A percentile compares a stretch with the other conserved stretches of the same genome.
These are phyloP conservation scores for Cladosporium austrohemisphaericum DNA, from an alignment of 2,329 filamentous ascomycete genomes.

Conservation along the genomic window DNA sequence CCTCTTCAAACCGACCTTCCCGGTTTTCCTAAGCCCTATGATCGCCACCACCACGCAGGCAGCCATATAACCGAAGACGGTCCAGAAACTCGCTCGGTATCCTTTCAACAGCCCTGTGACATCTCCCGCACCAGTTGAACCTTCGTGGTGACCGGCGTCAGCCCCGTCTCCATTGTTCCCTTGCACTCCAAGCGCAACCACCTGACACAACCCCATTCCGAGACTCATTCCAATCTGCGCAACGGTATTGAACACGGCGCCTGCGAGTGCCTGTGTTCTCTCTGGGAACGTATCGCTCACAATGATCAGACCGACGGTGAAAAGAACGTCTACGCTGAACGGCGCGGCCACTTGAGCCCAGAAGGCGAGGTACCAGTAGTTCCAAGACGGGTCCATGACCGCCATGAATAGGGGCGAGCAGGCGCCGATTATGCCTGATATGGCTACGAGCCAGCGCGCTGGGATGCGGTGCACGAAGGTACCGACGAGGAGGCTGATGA, in stretches of 20 bases:
- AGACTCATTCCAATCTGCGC: conserved; percentile 43
- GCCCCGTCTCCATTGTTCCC: neutral
- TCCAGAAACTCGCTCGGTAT: conserved; percentile 41
- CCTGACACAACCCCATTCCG: conserved; percentile 25
- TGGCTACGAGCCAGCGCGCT: conserved; percentile 23
- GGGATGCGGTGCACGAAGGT: conserved; percentile 18
- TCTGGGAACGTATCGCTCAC: conserved; percentile 29
- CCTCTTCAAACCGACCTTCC: conserved; percentile 39
- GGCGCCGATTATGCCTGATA: conserved; percentile 18
- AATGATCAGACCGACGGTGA: conserved; percentile 6
- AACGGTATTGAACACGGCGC: conserved; percentile 46
- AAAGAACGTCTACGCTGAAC: conserved; percentile 12
- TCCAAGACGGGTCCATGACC: conserved; percentile 12
- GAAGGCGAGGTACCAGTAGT: conserved; percentile 15
- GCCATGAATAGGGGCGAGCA: conserved; percentile 15
- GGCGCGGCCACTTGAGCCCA: conserved; percentile 14
- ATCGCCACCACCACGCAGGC: conserved; percentile 30
- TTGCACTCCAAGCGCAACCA: conserved; percentile 7
- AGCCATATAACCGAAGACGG: conserved; percentile 33
- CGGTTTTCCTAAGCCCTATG: conserved; percentile 38
- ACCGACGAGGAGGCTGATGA: conserved; percentile 45
- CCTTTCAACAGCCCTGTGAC: conserved; percentile 32
- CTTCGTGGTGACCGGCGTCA: neutral
- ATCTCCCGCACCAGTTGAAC: neutral
- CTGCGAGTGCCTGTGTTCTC: conserved; percentile 42